Percentiles rank a stretch among this genome's conserved stretches.
Evolutionary conservation across 1,284 basidiomycete genomes (phyloP).

Genomic region (Puccinia novopanici): DNA sequence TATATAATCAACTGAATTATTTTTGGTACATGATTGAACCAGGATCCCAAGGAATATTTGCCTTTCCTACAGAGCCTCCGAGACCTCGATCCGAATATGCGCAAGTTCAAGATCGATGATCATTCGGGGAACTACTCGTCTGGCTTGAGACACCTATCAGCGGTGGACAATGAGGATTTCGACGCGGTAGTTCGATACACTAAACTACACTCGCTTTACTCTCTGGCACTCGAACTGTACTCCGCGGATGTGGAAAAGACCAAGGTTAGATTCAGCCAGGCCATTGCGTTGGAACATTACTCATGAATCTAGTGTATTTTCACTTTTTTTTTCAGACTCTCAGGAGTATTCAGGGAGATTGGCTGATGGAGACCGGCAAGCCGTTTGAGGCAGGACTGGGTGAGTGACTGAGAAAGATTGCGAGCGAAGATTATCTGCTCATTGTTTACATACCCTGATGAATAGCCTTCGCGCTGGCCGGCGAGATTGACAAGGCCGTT

Average conservation of each 20-base stretch:
- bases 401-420: conserved; percentile 56
- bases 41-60: conserved; percentile 97
- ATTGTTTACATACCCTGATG: conserved; percentile 5
- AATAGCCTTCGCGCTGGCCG: conserved; percentile 73
- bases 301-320: conserved; percentile 1
- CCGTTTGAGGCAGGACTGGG: conserved; percentile 79
- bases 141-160: conserved; percentile 74
- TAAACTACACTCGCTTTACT: conserved; percentile 75
- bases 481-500: conserved; percentile 71
- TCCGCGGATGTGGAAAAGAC: conserved; percentile 66
- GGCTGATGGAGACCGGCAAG: conserved; percentile 70
- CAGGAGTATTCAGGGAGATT: conserved; percentile 32
- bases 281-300: background rate
- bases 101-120: conserved; percentile 89
- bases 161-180: conserved; percentile 72
- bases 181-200: conserved; percentile 79
- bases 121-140: conserved; percentile 75
- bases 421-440: background rate
- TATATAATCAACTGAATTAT: background rate
- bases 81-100: conserved; percentile 76
- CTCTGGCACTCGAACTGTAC: conserved; percentile 74
- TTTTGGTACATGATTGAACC: conserved; percentile 3
- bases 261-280: conserved; percentile 62
- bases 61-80: conserved; percentile 91
- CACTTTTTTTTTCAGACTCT: conserved; percentile 27